phyloP scores from a whole-genome alignment of 306 rosid genomes.

The Cucurbita maxima region DNA sequence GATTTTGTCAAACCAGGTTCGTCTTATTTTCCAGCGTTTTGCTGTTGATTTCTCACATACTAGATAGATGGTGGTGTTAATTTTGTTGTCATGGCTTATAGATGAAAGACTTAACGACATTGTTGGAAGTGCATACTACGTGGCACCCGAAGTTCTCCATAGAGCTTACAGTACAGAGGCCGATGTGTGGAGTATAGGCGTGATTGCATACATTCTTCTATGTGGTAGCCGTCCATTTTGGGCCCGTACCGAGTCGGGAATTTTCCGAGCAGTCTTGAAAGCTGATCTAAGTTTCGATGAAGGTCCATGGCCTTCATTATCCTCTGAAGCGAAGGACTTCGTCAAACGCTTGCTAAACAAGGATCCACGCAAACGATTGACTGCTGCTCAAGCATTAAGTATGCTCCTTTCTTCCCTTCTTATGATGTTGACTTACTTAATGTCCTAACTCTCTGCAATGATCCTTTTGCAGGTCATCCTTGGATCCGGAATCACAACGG shows the following conservation, averaged over 20 bases:
- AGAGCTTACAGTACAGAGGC: slow-evolving; percentile 90
- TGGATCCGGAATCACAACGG: slow-evolving; percentile 66
- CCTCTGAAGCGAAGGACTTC: slow-evolving; percentile 82
- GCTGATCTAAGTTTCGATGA: slow-evolving; percentile 94
- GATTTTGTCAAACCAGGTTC: slow-evolving; percentile 93
- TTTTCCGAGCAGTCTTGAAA: slow-evolving; percentile 85
- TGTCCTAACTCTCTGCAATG: slow-evolving; percentile 7
- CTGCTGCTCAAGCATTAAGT: slow-evolving; percentile 95
- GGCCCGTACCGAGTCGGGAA: slow-evolving; percentile 97
- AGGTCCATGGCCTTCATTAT: slow-evolving; percentile 86
- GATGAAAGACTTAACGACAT: slow-evolving; percentile 97
- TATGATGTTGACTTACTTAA: background rate
- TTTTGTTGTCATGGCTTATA: slow-evolving; percentile 15
- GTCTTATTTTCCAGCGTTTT: slow-evolving; percentile 9
- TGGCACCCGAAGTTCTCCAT: slow-evolving; percentile 97
- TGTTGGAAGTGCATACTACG: slow-evolving; percentile 98
- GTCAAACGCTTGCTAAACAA: slow-evolving; percentile 79
- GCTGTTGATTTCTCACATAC: background rate
- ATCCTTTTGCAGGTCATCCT: slow-evolving; percentile 81
- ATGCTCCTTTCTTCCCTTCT: slow-evolving; percentile 18
- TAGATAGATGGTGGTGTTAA: background rate
- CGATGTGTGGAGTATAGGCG: slow-evolving; percentile 97
- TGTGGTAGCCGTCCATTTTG: slow-evolving; percentile 99
- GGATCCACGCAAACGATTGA: slow-evolving; percentile 87
- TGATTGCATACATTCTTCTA: slow-evolving; percentile 88